A percentile compares a stretch with the other conserved stretches of the same genome.
Evolutionary conservation across 805 yeast species (phyloP).

Genomic region (Ogataea corticis): DNA sequence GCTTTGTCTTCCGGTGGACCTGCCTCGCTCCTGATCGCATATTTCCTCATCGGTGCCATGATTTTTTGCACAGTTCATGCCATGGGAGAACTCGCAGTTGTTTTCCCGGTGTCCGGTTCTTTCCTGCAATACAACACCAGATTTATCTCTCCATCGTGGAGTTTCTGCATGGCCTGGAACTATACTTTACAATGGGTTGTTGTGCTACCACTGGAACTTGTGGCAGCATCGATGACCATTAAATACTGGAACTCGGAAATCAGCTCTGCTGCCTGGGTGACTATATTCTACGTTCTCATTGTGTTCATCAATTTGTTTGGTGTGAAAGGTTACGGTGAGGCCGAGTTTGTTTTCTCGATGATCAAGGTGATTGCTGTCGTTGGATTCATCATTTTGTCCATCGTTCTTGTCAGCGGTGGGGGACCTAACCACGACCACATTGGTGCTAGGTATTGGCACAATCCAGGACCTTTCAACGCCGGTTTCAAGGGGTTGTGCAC

Average conservation of each 20-base stretch:
- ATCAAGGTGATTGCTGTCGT: slow-evolving; percentile 53
- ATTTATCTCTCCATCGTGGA: slow-evolving; percentile 53
- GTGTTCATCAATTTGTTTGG: slow-evolving; percentile 53
- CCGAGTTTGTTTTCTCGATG: slow-evolving; percentile 52
- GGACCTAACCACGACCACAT: slow-evolving; percentile 53
- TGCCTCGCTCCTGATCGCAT: slow-evolving; percentile 57
- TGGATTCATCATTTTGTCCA: slow-evolving; percentile 53
- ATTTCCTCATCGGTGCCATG: slow-evolving; percentile 53
- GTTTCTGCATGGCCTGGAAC: slow-evolving; percentile 58
- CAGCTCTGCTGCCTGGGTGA: slow-evolving; percentile 51
- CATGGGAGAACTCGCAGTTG: slow-evolving; percentile 56
- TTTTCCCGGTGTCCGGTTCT: slow-evolving; percentile 60
- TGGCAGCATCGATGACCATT: slow-evolving; percentile 49
- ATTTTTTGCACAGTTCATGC: slow-evolving; percentile 59
- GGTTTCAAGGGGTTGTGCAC: slow-evolving; percentile 61
- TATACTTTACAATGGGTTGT: slow-evolving; percentile 51
- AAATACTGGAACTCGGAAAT: slow-evolving; percentile 43
- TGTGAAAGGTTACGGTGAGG: slow-evolving; percentile 62
- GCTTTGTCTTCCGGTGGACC: slow-evolving; percentile 67
- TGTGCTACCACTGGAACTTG: slow-evolving; percentile 49
- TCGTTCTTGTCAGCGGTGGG: slow-evolving; percentile 57
- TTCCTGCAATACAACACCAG: slow-evolving; percentile 55
- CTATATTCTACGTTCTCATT: slow-evolving; percentile 50
- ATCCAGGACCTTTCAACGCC: slow-evolving; percentile 50
- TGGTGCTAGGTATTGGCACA: slow-evolving; percentile 57